Percentiles rank a stretch among this genome's conserved stretches.
phyloP scores from a whole-genome alignment of 495 filamentous ascomycete species.

The Aspergillus panamensis region DNA sequence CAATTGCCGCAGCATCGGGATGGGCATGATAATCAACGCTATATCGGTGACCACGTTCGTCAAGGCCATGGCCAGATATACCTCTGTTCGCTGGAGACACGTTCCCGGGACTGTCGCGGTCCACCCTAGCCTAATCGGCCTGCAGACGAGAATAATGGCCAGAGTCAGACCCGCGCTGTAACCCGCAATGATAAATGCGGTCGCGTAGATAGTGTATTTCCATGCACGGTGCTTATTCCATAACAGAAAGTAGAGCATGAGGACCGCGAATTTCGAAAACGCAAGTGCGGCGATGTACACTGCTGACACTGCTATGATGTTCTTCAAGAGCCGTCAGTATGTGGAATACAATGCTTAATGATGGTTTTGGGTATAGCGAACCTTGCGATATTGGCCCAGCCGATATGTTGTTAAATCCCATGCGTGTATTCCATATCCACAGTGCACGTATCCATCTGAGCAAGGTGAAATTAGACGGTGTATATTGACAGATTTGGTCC shows the following conservation, averaged over 20 bases:
- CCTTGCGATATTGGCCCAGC: slow-evolving; percentile 6
- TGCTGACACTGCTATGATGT: slow-evolving; percentile 25
- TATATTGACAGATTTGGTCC: no score
- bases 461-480: background rate
- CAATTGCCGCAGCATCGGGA: slow-evolving; percentile 27
- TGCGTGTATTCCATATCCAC: slow-evolving; percentile 9
- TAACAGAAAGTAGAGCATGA: slow-evolving; percentile 33
- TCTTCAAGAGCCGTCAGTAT: slow-evolving; percentile 7
- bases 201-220: slow-evolving; percentile 19
- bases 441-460: slow-evolving; percentile 15
- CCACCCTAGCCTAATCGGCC: slow-evolving; percentile 36
- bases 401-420: slow-evolving; percentile 7
- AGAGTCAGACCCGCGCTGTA: slow-evolving; percentile 31
- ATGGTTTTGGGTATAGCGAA: background rate
- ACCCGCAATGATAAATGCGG: slow-evolving; percentile 23
- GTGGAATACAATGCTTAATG: background rate
- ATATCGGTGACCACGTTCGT: slow-evolving; percentile 42
- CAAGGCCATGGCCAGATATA: slow-evolving; percentile 36
- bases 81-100: slow-evolving; percentile 29
- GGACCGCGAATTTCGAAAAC: slow-evolving; percentile 30
- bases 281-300: slow-evolving; percentile 34
- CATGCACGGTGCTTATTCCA: slow-evolving; percentile 20
- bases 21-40: slow-evolving; percentile 32
- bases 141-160: slow-evolving; percentile 39
- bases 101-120: slow-evolving; percentile 22